These are phyloP conservation scores for Chlorencoelia australis DNA, from an alignment of 2,329 filamentous ascomycete species.

Conservation along the genomic window DNA sequence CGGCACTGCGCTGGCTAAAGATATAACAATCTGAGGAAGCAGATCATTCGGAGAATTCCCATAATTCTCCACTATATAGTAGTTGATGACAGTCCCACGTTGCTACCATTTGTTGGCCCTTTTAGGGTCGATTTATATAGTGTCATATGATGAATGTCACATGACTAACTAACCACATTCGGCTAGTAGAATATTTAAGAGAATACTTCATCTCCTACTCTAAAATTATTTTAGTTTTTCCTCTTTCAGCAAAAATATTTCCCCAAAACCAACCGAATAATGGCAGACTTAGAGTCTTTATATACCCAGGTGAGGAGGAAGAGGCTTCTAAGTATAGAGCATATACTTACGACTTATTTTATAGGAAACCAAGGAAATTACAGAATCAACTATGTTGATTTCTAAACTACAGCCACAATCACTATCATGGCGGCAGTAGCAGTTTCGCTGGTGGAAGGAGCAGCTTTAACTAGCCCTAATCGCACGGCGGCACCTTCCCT, in stretches of 20 bases:
- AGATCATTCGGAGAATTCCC: too few relatives aligned
- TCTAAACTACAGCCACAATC: constrained; percentile 8
- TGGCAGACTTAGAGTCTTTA: constrained; percentile 10
- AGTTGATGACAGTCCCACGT: too few relatives aligned
- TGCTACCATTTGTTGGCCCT: too few relatives aligned
- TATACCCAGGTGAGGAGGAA: constrained; percentile 9
- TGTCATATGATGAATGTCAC: too few relatives aligned
- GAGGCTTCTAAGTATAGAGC: constrained; percentile 8
- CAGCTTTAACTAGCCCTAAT: constrained; percentile 9
- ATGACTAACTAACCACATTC: too few relatives aligned
- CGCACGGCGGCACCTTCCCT: constrained; percentile 8
- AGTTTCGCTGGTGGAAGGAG: constrained; percentile 10
- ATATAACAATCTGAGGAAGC: too few relatives aligned
- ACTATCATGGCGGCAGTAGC: constrained; percentile 8
- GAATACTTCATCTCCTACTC: constrained; percentile 9
- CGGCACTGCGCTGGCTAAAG: too few relatives aligned
- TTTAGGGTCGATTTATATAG: too few relatives aligned
- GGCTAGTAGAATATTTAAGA: too few relatives aligned
- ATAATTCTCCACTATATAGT: too few relatives aligned
- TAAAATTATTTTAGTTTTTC: constrained; percentile 4
- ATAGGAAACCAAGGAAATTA: constrained; percentile 11
- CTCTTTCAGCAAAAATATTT: constrained; percentile 4
- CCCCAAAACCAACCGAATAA: constrained; percentile 6
- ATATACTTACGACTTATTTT: constrained; percentile 10
- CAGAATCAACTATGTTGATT: constrained; percentile 9